Evolutionary conservation across 2,329 filamentous ascomycete species (phyloP).

Genomic region (Talaromyces rugulosus): DNA sequence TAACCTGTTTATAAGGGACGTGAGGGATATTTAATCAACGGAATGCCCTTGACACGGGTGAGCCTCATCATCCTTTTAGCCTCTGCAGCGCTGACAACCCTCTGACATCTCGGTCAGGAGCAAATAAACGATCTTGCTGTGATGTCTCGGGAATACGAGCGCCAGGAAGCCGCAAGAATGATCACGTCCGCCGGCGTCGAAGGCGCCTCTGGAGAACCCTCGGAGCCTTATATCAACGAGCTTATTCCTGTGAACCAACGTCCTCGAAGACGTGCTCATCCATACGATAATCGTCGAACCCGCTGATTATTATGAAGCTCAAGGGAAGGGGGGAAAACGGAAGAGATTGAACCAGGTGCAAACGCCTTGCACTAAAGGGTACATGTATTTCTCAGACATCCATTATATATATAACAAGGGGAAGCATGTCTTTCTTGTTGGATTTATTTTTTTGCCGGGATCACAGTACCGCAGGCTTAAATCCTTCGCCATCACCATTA

Average conservation of each 20-base stretch:
- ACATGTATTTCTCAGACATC: background rate
- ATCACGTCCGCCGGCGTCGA: slow-evolving; percentile 22
- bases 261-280: slow-evolving; percentile 25
- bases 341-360: background rate
- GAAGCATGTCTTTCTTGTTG: slow-evolving; percentile 2
- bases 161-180: slow-evolving; percentile 45
- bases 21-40: slow-evolving; percentile 47
- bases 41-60: slow-evolving; percentile 45
- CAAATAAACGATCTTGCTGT: slow-evolving; percentile 48
- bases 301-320: slow-evolving; percentile 7
- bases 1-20: slow-evolving; percentile 32
- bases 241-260: slow-evolving; percentile 34
- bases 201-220: slow-evolving; percentile 15
- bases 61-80: slow-evolving; percentile 1
- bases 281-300: slow-evolving; percentile 20
- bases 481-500: background rate
- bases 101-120: slow-evolving; percentile 29
- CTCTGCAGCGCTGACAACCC: background rate
- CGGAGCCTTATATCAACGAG: slow-evolving; percentile 42
- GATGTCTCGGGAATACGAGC: slow-evolving; percentile 46
- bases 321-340: background rate
- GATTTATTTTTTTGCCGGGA: slow-evolving; percentile 6
- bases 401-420: slow-evolving; percentile 7
- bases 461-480: slow-evolving; percentile 8
- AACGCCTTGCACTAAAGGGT: background rate